Evolutionary conservation across 129 eudicot species (phyloP).

Genomic region (Tagetes erecta): DNA sequence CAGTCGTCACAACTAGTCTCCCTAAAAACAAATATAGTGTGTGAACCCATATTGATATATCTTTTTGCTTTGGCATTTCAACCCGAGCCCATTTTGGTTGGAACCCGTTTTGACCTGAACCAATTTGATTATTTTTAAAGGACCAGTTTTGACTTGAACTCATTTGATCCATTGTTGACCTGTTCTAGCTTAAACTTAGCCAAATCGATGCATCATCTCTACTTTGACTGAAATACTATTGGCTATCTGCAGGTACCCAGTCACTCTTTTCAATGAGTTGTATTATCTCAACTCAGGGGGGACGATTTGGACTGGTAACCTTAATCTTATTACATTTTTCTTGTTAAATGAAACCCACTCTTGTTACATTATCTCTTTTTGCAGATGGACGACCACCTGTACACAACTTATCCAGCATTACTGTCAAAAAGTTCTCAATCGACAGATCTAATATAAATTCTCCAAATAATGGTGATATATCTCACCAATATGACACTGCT

Average conservation of each 20-base stretch:
- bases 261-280: slow-evolving; percentile 91
- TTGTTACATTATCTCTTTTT: slow-evolving; percentile 15
- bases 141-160: neutral
- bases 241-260: slow-evolving; percentile 67
- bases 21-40: neutral
- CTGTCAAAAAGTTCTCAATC: slow-evolving; percentile 54
- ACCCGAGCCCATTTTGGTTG: neutral
- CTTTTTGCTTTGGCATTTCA: neutral
- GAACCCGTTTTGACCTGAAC: neutral
- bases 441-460: slow-evolving; percentile 38
- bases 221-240: slow-evolving; percentile 24
- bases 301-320: slow-evolving; percentile 89
- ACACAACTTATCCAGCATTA: slow-evolving; percentile 55
- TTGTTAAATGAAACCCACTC: slow-evolving; percentile 6
- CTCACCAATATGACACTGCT: slow-evolving; percentile 57
- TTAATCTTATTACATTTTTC: neutral
- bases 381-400: slow-evolving; percentile 85
- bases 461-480: slow-evolving; percentile 15
- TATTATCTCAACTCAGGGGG: slow-evolving; percentile 95
- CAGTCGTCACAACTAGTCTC: neutral
- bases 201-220: neutral
- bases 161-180: neutral
- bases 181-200: neutral
- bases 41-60: neutral
- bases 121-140: neutral